Base-by-base conservation (phyloP, 2,329 filamentous ascomycete species). In the Tolypocladium ophioglossoides region DNA sequence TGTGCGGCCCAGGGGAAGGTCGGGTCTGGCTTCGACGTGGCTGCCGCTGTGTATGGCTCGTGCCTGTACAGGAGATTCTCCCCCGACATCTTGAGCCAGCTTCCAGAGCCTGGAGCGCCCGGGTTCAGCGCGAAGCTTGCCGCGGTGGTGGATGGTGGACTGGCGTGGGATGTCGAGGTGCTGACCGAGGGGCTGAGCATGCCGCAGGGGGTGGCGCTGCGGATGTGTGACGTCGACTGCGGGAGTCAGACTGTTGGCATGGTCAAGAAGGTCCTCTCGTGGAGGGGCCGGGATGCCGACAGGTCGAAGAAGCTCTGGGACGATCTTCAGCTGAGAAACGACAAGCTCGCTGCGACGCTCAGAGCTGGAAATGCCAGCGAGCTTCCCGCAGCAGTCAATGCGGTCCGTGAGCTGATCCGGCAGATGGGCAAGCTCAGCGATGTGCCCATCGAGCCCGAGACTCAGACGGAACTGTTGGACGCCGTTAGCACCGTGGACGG, bases 1-100 rank as follows among this genome's bases (percentile, higher is more conserved):
- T 96, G 92, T 67, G 90, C 92, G 1, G 94, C 94, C 0, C 94
- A 99, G 73, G 94, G 94, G 27, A 99, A 99, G 71, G 85, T 99
- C 20, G 94, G 94, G 51, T 94, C 88, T 1, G 94, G 94, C 22
- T 99, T 99, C 68, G 94, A 99, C 67, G 87, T 99, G 52, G 94
- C 92, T 0, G 86, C 88, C 30, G 94, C 94, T 20, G 90, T 96
- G 18, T 96, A 90, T 69, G 94, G 94, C 18, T 91, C 89, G 18
- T 96, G 90, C 68, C 76, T 87, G 12, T 99, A 99, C 77, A 82
- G 87, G 22, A 86, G 94, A n/a, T 99, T 99, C 74, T 92, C 89
- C 0, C 91, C 94, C 0, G 74, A 78, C 0, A 76, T 96, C 14
- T 78, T 99, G 1, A 75, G 78, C 52, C 71, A 69, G 1, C 70